Evolutionary conservation across 139 green algal genomes (phyloP).

Genomic region (Dunaliella primolecta): DNA sequence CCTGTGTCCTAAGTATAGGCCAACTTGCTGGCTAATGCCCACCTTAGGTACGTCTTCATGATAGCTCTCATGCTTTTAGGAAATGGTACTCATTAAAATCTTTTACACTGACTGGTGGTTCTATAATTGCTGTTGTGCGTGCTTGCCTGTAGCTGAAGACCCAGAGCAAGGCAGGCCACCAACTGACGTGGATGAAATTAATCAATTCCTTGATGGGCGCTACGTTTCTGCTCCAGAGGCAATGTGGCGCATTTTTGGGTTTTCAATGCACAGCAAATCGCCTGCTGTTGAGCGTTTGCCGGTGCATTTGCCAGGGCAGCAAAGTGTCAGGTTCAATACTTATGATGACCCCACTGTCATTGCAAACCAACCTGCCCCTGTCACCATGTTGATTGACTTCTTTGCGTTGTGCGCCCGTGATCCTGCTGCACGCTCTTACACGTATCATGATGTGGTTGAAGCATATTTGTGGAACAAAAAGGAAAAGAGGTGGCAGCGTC

Average conservation of each 20-base stretch:
- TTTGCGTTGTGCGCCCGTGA: too few relatives aligned
- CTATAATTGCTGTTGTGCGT: neutral
- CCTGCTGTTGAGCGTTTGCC: constrained; percentile 15
- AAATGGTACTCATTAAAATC: neutral
- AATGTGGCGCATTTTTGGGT: neutral
- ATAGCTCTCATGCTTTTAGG: neutral
- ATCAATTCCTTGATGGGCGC: constrained; percentile 17
- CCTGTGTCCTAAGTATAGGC: too few relatives aligned
- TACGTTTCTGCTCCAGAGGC: constrained; percentile 20
- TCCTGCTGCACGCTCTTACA: too few relatives aligned
- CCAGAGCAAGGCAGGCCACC: too few relatives aligned
- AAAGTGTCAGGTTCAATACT: constrained; percentile 18
- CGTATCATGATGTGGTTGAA: too few relatives aligned
- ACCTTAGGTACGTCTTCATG: neutral
- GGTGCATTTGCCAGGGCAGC: constrained; percentile 9
- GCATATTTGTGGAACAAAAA: too few relatives aligned
- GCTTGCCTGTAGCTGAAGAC: neutral
- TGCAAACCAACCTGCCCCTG: too few relatives aligned
- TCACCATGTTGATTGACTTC: too few relatives aligned
- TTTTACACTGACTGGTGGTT: neutral
- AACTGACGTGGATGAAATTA: constrained; percentile 22
- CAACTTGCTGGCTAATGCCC: neutral
- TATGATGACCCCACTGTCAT: neutral
- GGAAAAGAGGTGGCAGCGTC: too few relatives aligned
- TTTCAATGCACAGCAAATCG: neutral